Base-by-base conservation (phyloP, 179 eudicot species). In the Silene vulgaris region DNA sequence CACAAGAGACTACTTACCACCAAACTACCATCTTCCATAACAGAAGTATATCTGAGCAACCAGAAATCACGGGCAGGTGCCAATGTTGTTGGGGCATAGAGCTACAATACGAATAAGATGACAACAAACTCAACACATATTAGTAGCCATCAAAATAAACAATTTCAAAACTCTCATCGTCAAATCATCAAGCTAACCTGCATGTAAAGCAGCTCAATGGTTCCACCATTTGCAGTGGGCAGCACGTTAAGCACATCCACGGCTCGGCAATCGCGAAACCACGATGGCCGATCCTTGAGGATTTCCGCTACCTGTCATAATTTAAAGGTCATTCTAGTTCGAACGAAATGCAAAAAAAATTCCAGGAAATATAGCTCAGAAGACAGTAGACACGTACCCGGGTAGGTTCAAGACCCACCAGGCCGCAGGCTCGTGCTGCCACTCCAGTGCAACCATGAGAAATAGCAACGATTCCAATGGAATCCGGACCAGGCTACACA, bases 1-100 rank as follows among this genome's bases (percentile, higher is more conserved):
- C 59, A 54, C 5, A 23, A 37, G 57, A 19, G 72, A 6, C 70
- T 26, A 78, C 85, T 56, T 87, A 91, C 97, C 92, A 91, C 90
- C 60, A 91, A 83, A 77, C 97, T 88, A 73, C 97, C 97, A 81
- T 91, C 88, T 77, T 88, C 95, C 86, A 88, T 79, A 56, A 87
- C 86, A 65, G 91, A 87, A 72, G 93, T 85, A 72, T 88, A 89
- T 57, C 95, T 88, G 74, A 91, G 85, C 76, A 89, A 84, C 97
- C 92, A 91, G 80, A 91, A 90, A 82, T 91, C 97, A 75, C 94
- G 95, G 78, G 90, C 95, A 66, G 90, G 87, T 9, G 97, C 95
- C 82, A 91, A 75, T 59, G 90, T 91, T 54, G 97, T 91, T 13
- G 95, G 91, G 29, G 95, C 95, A 84, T 91, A 91, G 78, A 87